A percentile compares a stretch with the other conserved stretches of the same genome.
These are phyloP conservation scores for Mimosa pudica DNA, from an alignment of 306 rosid species.

Conservation along the genomic window DNA sequence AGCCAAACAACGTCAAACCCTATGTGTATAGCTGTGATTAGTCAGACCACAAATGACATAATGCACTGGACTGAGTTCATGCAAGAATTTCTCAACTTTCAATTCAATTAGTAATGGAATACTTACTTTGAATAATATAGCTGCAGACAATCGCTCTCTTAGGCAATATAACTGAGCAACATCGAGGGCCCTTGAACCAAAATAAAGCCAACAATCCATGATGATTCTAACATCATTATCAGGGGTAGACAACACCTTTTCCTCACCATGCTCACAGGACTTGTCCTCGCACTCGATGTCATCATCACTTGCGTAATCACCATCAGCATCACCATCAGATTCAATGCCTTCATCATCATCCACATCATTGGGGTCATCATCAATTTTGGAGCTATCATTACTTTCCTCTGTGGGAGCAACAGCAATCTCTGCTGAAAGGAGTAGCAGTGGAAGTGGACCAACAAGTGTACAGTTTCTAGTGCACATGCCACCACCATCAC, in stretches of 20 bases:
- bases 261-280: slow-evolving; percentile 47
- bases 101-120: background rate
- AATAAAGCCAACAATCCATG: slow-evolving; percentile 82
- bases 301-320: slow-evolving; percentile 47
- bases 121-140: slow-evolving; percentile 70
- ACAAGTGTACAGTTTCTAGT: slow-evolving; percentile 68
- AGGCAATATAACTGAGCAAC: slow-evolving; percentile 90
- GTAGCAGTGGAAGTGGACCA: slow-evolving; percentile 77
- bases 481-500: slow-evolving; percentile 61
- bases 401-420: slow-evolving; percentile 57
- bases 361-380: slow-evolving; percentile 17
- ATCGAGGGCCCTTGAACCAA: slow-evolving; percentile 76
- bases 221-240: slow-evolving; percentile 65
- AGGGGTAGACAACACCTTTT: slow-evolving; percentile 75
- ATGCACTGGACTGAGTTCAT: no score
- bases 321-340: slow-evolving; percentile 37
- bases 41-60: no score
- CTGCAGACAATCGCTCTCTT: slow-evolving; percentile 84
- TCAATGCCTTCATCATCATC: slow-evolving; percentile 30
- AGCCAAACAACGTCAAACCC: no score
- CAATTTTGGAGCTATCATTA: slow-evolving; percentile 24
- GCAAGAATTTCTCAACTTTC: background rate
- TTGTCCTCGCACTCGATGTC: slow-evolving; percentile 52
- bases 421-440: slow-evolving; percentile 83
- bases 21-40: no score